A percentile compares a stretch with the other conserved stretches of the same genome.
Conservation (phyloP, 2,329 filamentous ascomycete species). For the Aspergillus sp. region DNA sequence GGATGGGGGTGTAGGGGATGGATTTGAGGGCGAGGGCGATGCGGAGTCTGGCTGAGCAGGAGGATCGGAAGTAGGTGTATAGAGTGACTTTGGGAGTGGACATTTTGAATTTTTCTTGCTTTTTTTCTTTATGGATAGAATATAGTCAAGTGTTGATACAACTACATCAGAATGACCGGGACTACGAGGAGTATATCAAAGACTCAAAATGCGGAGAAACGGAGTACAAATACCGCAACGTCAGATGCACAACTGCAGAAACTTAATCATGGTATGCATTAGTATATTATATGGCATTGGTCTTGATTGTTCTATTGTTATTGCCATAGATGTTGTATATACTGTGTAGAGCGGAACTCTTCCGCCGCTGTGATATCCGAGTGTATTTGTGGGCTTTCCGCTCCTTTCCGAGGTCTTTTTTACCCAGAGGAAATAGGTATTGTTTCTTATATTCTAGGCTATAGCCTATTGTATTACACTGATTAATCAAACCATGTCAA, state of each 20-base stretch:
- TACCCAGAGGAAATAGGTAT: neutral
- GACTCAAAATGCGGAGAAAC: neutral
- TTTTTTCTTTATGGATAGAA: constrained; percentile 1
- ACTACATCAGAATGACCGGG: too few species aligned
- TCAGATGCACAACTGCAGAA: neutral
- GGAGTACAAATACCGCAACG: neutral
- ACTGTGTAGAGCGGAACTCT: constrained; percentile 8
- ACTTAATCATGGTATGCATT: neutral
- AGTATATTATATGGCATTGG: neutral
- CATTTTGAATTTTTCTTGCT: constrained; percentile 11
- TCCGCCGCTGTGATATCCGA: constrained; percentile 11
- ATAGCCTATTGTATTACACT: too few species aligned
- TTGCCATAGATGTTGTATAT: neutral
- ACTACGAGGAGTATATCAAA: neutral
- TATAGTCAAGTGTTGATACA: neutral
- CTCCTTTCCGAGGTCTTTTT: constrained; percentile 10
- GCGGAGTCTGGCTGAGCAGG: constrained; percentile 57
- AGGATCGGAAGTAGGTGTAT: constrained; percentile 60
- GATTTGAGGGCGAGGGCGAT: constrained; percentile 56
- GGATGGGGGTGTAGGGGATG: constrained; percentile 44
- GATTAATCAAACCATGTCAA: too few species aligned
- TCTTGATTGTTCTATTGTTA: neutral
- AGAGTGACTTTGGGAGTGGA: constrained; percentile 31
- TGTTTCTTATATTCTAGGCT: too few species aligned
- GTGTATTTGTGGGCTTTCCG: constrained; percentile 12